Conservation (phyloP, 805 yeast genomes). For the Sugiyamaella boreocaroliniensis region DNA sequence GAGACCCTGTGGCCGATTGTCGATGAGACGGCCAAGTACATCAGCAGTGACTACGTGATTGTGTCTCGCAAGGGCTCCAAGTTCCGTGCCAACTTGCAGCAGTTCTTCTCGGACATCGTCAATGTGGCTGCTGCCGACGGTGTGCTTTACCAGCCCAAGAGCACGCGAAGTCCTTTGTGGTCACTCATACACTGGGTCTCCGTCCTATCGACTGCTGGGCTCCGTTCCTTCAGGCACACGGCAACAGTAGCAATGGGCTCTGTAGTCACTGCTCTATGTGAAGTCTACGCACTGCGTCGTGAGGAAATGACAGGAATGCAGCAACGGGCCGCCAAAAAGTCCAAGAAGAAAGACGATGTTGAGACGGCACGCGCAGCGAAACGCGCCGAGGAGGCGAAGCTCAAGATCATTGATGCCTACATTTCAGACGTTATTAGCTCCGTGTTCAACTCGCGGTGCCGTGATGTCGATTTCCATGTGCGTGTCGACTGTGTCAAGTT, state of each 20-base stretch:
- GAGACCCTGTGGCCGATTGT: constrained; percentile 72
- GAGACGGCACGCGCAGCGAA: background rate
- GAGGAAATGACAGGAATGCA: background rate
- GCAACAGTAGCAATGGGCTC: constrained; percentile 54
- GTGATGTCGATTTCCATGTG: constrained; percentile 68
- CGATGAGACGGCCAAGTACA: constrained; percentile 50
- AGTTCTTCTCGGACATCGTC: constrained; percentile 38
- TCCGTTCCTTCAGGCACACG: constrained; percentile 64
- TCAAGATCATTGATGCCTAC: constrained; percentile 28
- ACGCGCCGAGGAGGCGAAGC: constrained; percentile 7
- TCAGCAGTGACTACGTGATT: constrained; percentile 64
- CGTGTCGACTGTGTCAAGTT: constrained; percentile 61
- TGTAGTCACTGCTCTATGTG: constrained; percentile 57
- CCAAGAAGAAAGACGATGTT: background rate
- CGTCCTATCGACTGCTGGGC: constrained; percentile 59
- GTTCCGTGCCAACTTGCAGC: constrained; percentile 48
- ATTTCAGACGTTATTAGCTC: constrained; percentile 60
- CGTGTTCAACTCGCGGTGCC: constrained; percentile 67
- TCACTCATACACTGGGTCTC: constrained; percentile 60
- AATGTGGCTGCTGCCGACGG: constrained; percentile 9
- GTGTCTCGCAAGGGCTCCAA: constrained; percentile 43
- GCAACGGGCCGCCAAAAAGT: background rate
- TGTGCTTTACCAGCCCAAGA: constrained; percentile 29
- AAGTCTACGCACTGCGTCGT: constrained; percentile 23
- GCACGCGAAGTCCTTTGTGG: constrained; percentile 1